Base-by-base conservation (phyloP, 345 rosid genomes). In the Excoecaria agallocha region DNA sequence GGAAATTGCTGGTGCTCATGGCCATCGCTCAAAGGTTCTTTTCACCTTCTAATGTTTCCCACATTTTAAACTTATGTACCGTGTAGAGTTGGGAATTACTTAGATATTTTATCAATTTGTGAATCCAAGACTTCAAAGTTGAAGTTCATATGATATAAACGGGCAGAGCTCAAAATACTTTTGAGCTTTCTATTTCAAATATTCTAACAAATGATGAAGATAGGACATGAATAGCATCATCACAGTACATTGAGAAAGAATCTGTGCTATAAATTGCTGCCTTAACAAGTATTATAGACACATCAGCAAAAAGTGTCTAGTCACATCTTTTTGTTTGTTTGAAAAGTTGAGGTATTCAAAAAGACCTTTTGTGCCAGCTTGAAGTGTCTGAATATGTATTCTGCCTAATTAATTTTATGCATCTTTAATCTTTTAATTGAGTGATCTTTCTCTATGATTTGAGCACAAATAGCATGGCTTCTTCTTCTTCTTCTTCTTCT, bases 1-100 rank as follows among this genome's bases (percentile, higher is more conserved):
- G 99, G 98, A 89, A 77, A 80, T 94, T 81, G 88, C 89, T 62
- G 90, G 88, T 75, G 84, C 86, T 82, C 87, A 79, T 74, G 78
- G 73, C 46, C 90, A 87, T 72, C 78, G 68, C 74, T 69, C 82
- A 15, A 94, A 92, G 93, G 97, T 92, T 68, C 15, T 64, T 30
- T 30, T 30, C 30, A 30, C 30, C 30, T 30, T 73, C 13, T 9
- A 38, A 22, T 10, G 13, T 25, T 60, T 60, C 16, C 43, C n/a
- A n/a, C 54, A 16, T 22, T 24, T 48, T 39, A 12, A 56, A 20
- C 58, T 19, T 38, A 5, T 35, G 58, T 49, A 16, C 38, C 41
- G 63, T 25, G 5, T 71, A 11, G 37, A 8, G 50, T 55, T n/a
- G 13, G 20, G 8, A 59, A 48, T 19, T 48, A 19, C 55, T 55